These are phyloP conservation scores for Aspergillus viridinutans DNA, from an alignment of 2,329 filamentous ascomycete genomes.

Conservation along the genomic window DNA sequence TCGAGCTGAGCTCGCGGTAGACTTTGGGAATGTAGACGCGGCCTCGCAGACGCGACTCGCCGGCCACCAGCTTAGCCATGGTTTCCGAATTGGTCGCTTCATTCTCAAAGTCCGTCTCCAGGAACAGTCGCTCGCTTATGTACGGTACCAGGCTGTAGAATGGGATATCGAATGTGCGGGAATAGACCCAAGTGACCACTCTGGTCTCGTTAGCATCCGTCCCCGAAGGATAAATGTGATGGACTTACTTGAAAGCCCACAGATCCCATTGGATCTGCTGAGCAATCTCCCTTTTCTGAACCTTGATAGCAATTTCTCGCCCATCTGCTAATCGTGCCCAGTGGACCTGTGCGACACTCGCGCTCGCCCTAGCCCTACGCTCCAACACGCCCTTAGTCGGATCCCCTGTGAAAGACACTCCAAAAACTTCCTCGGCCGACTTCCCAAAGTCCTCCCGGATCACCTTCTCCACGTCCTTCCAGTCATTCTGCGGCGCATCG, in stretches of 20 bases:
- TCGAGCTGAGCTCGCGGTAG: slow-evolving; percentile 76
- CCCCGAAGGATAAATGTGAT: not conserved
- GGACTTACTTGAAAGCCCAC: slow-evolving; percentile 79
- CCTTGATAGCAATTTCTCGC: slow-evolving; percentile 87
- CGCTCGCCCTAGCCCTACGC: slow-evolving; percentile 67
- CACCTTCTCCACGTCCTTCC: slow-evolving; percentile 79
- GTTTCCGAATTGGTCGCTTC: slow-evolving; percentile 83
- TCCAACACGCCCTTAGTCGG: slow-evolving; percentile 64
- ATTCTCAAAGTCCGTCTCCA: slow-evolving; percentile 92
- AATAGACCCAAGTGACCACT: slow-evolving; percentile 77
- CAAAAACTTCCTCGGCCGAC: slow-evolving; percentile 85
- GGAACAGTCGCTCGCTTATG: slow-evolving; percentile 81
- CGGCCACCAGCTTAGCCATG: slow-evolving; percentile 72
- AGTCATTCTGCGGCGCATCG: slow-evolving; percentile 88
- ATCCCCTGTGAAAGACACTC: slow-evolving; percentile 71
- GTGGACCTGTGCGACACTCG: slow-evolving; percentile 94
- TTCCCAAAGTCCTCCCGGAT: slow-evolving; percentile 84
- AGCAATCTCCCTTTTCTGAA: slow-evolving; percentile 92
- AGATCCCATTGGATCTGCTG: slow-evolving; percentile 91
- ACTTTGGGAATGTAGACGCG: slow-evolving; percentile 86
- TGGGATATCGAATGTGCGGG: slow-evolving; percentile 86
- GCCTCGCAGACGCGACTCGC: slow-evolving; percentile 69
- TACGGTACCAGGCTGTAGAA: slow-evolving; percentile 88
- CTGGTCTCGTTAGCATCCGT: slow-evolving; percentile 37
- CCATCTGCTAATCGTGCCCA: slow-evolving; percentile 86